Evolutionary conservation across 2,329 filamentous ascomycete species (phyloP), one percentile per base, ranked within the genome.

Genomic region (Colletotrichum sp.): DNA sequence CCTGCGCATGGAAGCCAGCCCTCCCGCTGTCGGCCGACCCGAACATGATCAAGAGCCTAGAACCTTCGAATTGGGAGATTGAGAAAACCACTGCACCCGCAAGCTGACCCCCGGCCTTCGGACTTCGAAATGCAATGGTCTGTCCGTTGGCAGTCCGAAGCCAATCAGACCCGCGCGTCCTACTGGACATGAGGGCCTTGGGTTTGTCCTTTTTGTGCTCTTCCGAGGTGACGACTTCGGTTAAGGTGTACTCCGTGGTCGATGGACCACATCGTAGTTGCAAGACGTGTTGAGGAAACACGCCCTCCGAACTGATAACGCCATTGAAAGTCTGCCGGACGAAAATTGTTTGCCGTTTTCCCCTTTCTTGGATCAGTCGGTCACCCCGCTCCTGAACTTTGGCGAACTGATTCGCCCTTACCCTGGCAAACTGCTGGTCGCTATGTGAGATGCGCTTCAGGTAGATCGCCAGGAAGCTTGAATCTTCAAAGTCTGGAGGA

Each of bases 301-400:
- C 30, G 59, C 59, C 59, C 8, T 62, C 59, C 5, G 29, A 19
- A 2, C 32, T 32, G 11, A 32, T 8, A 3, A 62, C 3, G 8
- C 59, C 30, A 6, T 32, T 32, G 16, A 22, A 22, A 32, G 0
- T 34, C 29, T 62, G 59, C 59, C 59, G 19, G 6, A 62, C 59
- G 29, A 62, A 34, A 0, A 62, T 34, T 0, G 30, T 62, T 11
- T 34, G 59, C 8, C 32, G 59, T 22, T 62, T 13, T 12, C 59
- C 59, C 9, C 59, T 5, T 8, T 30, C 29, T 3, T 32, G 27
- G 2, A 32, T 0, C 0, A 22, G n/a, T 0, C n/a, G 44, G 3
- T 62, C 16, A 2, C 29, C 59, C 0, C 59, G n/a, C 0, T 29
- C 29, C 7, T 32, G 27, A 3, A 32, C 29, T 32, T 62, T 62